Conservation (phyloP, 129 eudicot genomes). For the Ambrosia trifida region DNA sequence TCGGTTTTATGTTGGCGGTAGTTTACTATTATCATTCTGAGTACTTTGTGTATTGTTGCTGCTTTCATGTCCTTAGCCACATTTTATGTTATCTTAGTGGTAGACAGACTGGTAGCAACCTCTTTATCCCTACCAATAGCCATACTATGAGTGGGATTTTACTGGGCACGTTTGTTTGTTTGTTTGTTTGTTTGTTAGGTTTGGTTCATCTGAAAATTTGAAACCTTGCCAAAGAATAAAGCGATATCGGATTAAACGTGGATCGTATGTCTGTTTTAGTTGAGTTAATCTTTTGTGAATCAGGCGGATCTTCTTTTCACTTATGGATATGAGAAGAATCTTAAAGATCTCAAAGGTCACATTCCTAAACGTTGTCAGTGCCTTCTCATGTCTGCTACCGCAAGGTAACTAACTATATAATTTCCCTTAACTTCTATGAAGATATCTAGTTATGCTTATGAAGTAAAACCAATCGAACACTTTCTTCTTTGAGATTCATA, state of each 20-base stretch:
- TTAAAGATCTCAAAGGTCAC: conserved; percentile 75
- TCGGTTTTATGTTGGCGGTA: no score
- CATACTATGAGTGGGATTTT: no score
- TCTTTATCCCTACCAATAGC: no score
- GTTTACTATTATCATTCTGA: no score
- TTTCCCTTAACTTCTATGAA: not conserved
- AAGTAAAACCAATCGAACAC: not conserved
- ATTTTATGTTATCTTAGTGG: no score
- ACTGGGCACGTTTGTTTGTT: no score
- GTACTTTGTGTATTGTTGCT: no score
- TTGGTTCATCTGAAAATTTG: not conserved
- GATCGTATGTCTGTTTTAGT: not conserved
- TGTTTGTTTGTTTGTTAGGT: not conserved
- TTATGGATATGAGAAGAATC: conserved; percentile 85
- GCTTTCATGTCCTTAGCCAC: no score
- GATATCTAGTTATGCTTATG: not conserved
- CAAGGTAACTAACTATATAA: conserved; percentile 43
- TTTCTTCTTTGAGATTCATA: not conserved
- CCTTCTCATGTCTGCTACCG: conserved; percentile 98
- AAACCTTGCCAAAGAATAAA: not conserved
- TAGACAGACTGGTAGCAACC: no score
- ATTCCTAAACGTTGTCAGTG: conserved; percentile 87
- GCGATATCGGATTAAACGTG: not conserved
- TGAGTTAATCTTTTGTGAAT: conserved; percentile 19
- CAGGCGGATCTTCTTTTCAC: conserved; percentile 99